Evolutionary conservation across 1,284 basidiomycete genomes (phyloP), one percentile per base, ranked within the genome.

Genomic region (Takashimella tepidaria): DNA sequence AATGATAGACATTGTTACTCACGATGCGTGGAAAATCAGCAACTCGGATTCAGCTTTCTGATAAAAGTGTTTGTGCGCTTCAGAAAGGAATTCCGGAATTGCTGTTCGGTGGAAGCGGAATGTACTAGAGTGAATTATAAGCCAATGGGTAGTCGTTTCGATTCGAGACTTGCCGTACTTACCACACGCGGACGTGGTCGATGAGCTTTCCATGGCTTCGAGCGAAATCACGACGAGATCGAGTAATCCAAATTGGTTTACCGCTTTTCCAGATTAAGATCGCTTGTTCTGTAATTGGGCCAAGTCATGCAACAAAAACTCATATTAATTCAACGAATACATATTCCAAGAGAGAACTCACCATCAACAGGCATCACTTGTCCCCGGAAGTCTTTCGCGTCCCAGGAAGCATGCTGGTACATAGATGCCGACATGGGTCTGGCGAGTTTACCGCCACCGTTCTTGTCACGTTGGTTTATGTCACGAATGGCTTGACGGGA

Each of bases 21-120:
- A 62, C 62, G 49, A 47, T 11, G 62, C 27, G 50, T 68, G 66
- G 49, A 62, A 68, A 43, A 68, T 63, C 31, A 62, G 54, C 26
- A 68, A 25, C 48, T 68, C 63, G 4, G 48, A 41, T 16, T 66
- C 64, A 20, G 55, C 54, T 27, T 62, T 64, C 4, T 43, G 42
- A 55, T 56, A 61, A 46, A 48, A 68, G 3, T 49, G 47, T 4
- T 51, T 45, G 23, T 65, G 63, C 0, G 61, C 60, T 0, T 56
- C 58, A 21, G 58, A 49, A 4, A 68, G 48, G 54, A 68, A 65
- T 6, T 63, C 43, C 10, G 52, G 22, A 22, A 68, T 46, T 8
- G 54, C 51, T 11, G 60, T 45, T 2, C 41, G 40, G 21, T 60
- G 55, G 27, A 57, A 66, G 3, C 53, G 47, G 12, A 60, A 49